Percentiles rank a stretch among this genome's conserved stretches.
These are phyloP conservation scores for Lecanosticta acicola DNA, from an alignment of 2,329 filamentous ascomycete genomes.

Conservation along the genomic window DNA sequence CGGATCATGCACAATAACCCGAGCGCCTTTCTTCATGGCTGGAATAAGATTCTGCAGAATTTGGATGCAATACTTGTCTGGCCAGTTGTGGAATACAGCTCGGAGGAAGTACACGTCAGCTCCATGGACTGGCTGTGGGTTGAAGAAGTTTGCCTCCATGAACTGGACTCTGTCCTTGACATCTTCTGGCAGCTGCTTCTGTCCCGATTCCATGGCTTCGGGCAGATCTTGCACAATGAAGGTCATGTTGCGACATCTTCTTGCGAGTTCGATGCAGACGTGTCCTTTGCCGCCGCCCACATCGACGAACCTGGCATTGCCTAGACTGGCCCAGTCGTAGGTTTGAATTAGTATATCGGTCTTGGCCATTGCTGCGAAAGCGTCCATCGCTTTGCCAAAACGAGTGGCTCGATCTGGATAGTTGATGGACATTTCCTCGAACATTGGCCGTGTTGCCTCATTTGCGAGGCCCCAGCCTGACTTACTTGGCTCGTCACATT, in stretches of 20 bases:
- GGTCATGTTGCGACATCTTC: not conserved
- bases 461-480: not conserved
- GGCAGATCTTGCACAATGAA: not conserved
- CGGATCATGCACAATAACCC: constrained; percentile 20
- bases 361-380: not conserved
- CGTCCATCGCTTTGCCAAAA: not conserved
- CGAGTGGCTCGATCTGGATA: not conserved
- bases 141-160: constrained; percentile 23
- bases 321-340: not conserved
- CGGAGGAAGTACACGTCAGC: constrained; percentile 27
- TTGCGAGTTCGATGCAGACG: not conserved
- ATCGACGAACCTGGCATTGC: not conserved
- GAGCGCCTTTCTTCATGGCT: constrained; percentile 15
- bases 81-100: constrained; percentile 22
- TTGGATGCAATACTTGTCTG: constrained; percentile 14
- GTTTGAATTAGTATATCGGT: not conserved
- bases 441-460: not conserved
- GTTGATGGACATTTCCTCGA: not conserved
- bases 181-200: not conserved
- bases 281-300: not conserved
- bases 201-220: not conserved
- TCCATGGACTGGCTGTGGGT: constrained; percentile 20
- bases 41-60: constrained; percentile 16
- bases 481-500: not conserved
- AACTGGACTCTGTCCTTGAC: not conserved